A percentile compares a stretch with the other conserved stretches of the same genome.
Evolutionary conservation across 2,329 filamentous ascomycete genomes (phyloP).

Genomic region (Sarocladiaceae sp.): DNA sequence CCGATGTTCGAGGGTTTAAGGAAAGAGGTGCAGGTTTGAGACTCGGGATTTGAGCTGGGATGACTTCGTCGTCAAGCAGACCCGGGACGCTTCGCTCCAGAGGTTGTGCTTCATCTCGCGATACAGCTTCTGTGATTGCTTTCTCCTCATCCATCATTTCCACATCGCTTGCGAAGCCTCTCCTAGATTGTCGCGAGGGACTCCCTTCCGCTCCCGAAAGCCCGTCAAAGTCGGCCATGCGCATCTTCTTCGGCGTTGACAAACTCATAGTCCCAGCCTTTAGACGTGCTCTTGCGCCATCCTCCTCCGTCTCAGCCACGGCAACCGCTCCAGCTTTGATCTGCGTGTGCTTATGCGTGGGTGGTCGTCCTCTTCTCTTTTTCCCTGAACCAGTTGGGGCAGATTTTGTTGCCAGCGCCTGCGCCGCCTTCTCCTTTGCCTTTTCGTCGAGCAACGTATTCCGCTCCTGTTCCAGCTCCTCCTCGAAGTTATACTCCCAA

Average conservation of each 20-base stretch:
- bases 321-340: conserved; percentile 26
- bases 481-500: conserved; percentile 40
- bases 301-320: conserved; percentile 16
- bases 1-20: background rate
- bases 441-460: conserved; percentile 20
- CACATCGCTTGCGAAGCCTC: background rate
- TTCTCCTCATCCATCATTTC: background rate
- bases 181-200: conserved; percentile 21
- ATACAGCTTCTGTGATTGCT: background rate
- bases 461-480: conserved; percentile 14
- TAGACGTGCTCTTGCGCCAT: conserved; percentile 16
- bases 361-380: conserved; percentile 15
- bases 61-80: background rate
- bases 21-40: background rate
- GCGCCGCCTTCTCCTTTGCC: conserved; percentile 11
- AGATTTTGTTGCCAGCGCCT: background rate
- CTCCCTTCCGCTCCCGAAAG: conserved; percentile 20
- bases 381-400: background rate
- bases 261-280: conserved; percentile 28
- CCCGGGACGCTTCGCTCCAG: too few species aligned
- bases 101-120: too few species aligned
- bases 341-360: conserved; percentile 17
- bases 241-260: conserved; percentile 28
- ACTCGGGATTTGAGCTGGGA: background rate
- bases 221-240: conserved; percentile 22